Conservation (phyloP, 768 basidiomycete species). For the Rhodocollybia butyracea region DNA sequence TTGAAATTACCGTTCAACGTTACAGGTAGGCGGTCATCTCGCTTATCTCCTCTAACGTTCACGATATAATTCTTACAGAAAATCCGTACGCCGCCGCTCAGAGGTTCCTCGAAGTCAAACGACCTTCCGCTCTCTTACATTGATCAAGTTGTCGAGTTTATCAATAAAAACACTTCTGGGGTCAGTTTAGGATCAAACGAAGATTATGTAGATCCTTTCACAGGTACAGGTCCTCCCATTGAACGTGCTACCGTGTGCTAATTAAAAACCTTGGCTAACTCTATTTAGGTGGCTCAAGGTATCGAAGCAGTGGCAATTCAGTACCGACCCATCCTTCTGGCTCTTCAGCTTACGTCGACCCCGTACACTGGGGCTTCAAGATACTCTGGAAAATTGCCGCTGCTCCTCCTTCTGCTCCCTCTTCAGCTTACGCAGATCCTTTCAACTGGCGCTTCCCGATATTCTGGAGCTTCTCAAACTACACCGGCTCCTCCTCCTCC, state of each 20-base stretch:
- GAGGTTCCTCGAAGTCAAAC: slow-evolving; percentile 77
- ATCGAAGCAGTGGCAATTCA: slow-evolving; percentile 39
- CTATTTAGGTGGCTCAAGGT: slow-evolving; percentile 58
- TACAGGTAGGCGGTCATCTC: slow-evolving; percentile 61
- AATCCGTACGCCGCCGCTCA: slow-evolving; percentile 91
- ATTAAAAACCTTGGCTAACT: slow-evolving; percentile 8
- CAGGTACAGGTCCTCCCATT: slow-evolving; percentile 45
- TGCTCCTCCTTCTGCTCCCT: slow-evolving; percentile 27
- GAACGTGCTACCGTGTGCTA: background rate
- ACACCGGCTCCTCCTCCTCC: slow-evolving; percentile 30
- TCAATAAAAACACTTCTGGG: slow-evolving; percentile 86
- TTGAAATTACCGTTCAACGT: slow-evolving; percentile 94
- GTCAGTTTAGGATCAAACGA: slow-evolving; percentile 64
- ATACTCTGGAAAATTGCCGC: slow-evolving; percentile 42
- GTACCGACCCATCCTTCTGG: slow-evolving; percentile 29
- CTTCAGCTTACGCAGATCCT: slow-evolving; percentile 51
- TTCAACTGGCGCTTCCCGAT: slow-evolving; percentile 70
- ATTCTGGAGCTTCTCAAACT: slow-evolving; percentile 40
- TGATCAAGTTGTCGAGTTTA: slow-evolving; percentile 90
- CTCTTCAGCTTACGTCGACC: slow-evolving; percentile 51
- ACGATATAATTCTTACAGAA: slow-evolving; percentile 44
- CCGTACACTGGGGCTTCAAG: slow-evolving; percentile 72
- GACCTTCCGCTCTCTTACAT: slow-evolving; percentile 80
- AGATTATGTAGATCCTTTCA: slow-evolving; percentile 85
- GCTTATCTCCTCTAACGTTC: slow-evolving; percentile 14